Base-by-base conservation (phyloP, 768 basidiomycete genomes). In the Kwoniella dejecticola region DNA sequence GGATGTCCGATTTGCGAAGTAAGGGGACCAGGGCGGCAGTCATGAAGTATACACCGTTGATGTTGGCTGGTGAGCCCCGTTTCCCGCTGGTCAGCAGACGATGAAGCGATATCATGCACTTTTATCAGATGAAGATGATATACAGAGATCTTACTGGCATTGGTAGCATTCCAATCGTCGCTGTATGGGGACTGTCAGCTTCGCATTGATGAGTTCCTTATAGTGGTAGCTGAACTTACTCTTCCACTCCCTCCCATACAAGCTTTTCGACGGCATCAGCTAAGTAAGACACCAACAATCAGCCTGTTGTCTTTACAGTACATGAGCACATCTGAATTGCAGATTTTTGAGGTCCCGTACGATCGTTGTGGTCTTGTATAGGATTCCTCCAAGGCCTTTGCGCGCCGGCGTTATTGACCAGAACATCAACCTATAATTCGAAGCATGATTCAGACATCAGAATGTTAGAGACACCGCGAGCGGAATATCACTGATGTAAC, bases 321-420 rank as follows among this genome's bases (percentile, higher is more conserved):
- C n/a, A 53, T n/a, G 36, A 21, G 13, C 31, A 26, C 52, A n/a
- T n/a, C n/a, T n/a, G 49, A 19, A 46, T 33, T n/a, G 13, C 17
- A 10, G 52, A 10, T n/a, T 4, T 52, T 17, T 31, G 19, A 40
- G 3, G 5, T 21, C 7, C 13, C 36, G 17, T 45, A 57, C 55
- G 48, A 57, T 63, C 55, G 33, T 48, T 31, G 21, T 63, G 62
- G 46, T 57, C 52, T n/a, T 47, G 56, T 5, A 63, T 63, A 36
- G 46, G 62, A 23, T 49, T 52, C 41, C 41, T 63, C 57, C 69
- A 73, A 8, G 61, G 62, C 24, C 46, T 46, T 6, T 66, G 61
- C 21, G 68, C 59, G 1, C 66, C 71, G 3, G 71, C 71, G 36
- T 64, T 63, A 27, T 73, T 73, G 53, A 73, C 53, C 50, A 73